Conservation (phyloP, 352 stramenopile species). For the Thalassiosira livingstoniorum region DNA sequence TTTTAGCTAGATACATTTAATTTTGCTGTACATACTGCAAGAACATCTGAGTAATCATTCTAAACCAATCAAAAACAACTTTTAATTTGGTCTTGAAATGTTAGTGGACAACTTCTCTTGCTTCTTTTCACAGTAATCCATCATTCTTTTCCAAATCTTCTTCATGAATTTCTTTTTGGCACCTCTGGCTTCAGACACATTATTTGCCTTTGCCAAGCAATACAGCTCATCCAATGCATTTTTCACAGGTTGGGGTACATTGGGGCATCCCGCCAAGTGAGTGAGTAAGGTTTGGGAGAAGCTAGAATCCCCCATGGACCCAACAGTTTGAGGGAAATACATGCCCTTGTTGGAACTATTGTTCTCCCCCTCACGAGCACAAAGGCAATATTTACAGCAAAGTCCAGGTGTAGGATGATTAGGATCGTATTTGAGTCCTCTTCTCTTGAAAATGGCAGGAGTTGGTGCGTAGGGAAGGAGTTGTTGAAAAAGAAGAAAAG, state of each 20-base stretch:
- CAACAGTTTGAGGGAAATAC: conserved; percentile 65
- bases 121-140: too few species aligned
- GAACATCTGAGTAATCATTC: too few species aligned
- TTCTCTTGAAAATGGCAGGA: conserved; percentile 53
- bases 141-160: too few species aligned
- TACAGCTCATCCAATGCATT: conserved; percentile 40
- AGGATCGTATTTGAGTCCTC: conserved; percentile 64
- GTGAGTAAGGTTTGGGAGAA: conserved; percentile 74
- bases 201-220: too few species aligned
- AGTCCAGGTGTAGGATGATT: conserved; percentile 61
- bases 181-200: too few species aligned
- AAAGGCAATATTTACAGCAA: conserved; percentile 72
- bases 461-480: conserved; percentile 66
- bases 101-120: too few species aligned
- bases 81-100: too few species aligned
- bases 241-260: conserved; percentile 57
- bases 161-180: too few species aligned
- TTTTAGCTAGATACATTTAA: too few species aligned
- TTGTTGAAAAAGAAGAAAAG: conserved; percentile 73
- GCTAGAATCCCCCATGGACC: conserved; percentile 64
- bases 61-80: too few species aligned
- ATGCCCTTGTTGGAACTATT: conserved; percentile 42
- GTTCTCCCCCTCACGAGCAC: conserved; percentile 41
- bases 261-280: conserved; percentile 65
- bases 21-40: too few species aligned